These are phyloP conservation scores for Copromyces sp. DNA, from an alignment of 495 filamentous ascomycete species.

Conservation along the genomic window DNA sequence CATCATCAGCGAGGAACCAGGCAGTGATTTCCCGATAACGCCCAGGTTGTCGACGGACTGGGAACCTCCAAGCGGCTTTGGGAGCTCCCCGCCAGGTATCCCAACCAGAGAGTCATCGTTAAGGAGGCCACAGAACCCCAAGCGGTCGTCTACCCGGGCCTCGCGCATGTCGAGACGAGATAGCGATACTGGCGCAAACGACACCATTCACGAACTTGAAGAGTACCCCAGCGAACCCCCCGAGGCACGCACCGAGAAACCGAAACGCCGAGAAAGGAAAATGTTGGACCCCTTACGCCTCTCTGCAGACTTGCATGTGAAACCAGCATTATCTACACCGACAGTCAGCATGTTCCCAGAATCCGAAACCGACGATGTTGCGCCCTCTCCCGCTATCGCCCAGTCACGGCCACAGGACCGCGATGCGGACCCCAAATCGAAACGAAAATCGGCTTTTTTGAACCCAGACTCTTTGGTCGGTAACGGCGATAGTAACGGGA, in stretches of 20 bases:
- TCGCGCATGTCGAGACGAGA: conserved; percentile 31
- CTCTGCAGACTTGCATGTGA: conserved; percentile 13
- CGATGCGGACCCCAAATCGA: conserved; percentile 24
- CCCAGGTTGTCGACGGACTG: background rate
- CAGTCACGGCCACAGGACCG: conserved; percentile 42
- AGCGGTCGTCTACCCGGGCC: conserved; percentile 30
- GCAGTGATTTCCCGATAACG: conserved; percentile 20
- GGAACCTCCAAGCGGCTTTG: background rate
- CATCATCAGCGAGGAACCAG: conserved; percentile 41
- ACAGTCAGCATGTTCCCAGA: conserved; percentile 18
- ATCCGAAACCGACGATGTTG: conserved; percentile 45
- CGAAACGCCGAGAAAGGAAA: conserved; percentile 9
- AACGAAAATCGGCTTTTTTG: conserved; percentile 29
- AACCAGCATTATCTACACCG: conserved; percentile 13
- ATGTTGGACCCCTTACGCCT: conserved; percentile 18
- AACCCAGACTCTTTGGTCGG: conserved; percentile 33
- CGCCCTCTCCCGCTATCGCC: conserved; percentile 57
- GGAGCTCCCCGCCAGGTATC: conserved; percentile 36
- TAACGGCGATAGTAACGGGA: conserved; percentile 32
- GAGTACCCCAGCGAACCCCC: conserved; percentile 12
- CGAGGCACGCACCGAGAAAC: conserved; percentile 6
- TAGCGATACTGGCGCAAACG: conserved; percentile 21
- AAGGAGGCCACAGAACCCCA: conserved; percentile 40
- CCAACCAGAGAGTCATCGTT: conserved; percentile 60
- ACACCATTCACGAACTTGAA: conserved; percentile 30